A percentile compares a stretch with the other conserved stretches of the same genome.
Evolutionary conservation across 805 yeast genomes (phyloP).

Genomic region (Teunomyces aglyptinius): DNA sequence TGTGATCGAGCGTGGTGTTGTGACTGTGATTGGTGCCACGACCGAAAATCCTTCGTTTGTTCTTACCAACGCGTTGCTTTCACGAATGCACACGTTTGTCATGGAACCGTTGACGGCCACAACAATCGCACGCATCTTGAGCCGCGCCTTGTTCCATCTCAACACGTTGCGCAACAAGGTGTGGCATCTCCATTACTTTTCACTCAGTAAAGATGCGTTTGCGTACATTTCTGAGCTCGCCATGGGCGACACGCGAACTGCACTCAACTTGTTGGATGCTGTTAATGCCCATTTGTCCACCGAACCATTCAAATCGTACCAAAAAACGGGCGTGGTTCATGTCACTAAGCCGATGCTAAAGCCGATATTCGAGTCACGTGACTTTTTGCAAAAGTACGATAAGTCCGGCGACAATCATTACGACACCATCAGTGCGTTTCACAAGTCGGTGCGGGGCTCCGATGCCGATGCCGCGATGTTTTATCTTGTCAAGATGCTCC

Average conservation of each 20-base stretch:
- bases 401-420: conserved; percentile 89
- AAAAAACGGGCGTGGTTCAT: conserved; percentile 35
- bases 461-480: conserved; percentile 88
- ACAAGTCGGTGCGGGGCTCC: conserved; percentile 86
- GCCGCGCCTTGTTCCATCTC: conserved; percentile 40
- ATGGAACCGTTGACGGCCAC: conserved; percentile 38
- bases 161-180: conserved; percentile 60
- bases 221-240: conserved; percentile 70
- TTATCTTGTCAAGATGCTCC: conserved; percentile 83
- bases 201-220: conserved; percentile 54
- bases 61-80: conserved; percentile 40
- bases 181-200: conserved; percentile 47
- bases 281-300: conserved; percentile 53
- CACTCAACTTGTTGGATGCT: conserved; percentile 76
- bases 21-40: conserved; percentile 44
- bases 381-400: conserved; percentile 64
- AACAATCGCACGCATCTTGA: conserved; percentile 33
- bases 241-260: conserved; percentile 87
- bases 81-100: conserved; percentile 44
- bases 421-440: conserved; percentile 94
- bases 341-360: conserved; percentile 40
- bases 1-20: conserved; percentile 38
- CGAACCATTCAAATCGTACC: conserved; percentile 18
- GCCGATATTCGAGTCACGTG: conserved; percentile 43
- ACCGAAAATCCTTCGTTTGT: conserved; percentile 64